Evolutionary conservation across 2,329 filamentous ascomycete genomes (phyloP), one percentile per base, ranked within the genome.

Genomic region (Fusarium keratoplasticum): DNA sequence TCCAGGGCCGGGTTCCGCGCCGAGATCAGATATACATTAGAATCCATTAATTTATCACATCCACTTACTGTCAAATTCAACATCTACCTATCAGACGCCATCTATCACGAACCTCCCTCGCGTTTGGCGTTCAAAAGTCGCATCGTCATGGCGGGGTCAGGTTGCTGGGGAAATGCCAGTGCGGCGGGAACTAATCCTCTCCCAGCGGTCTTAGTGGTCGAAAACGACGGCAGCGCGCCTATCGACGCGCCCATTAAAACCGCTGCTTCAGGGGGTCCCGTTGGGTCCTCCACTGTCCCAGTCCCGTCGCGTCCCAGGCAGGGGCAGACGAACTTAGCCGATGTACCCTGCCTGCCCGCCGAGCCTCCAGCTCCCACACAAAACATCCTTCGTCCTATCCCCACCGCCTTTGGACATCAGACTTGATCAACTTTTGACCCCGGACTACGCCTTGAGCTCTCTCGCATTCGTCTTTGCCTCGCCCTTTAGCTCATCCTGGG

Each of bases 91-190:
- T 50, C 16, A 18, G 25, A 27, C 9, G 22, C 44, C 47, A 29
- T 31, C 40, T 16, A 20, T 52, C 47, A n/a, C 6, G 47, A 52
- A 7, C 47, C 47, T 31, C 25, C 27, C 25, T 52, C 27, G 47
- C 27, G 44, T 50, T 50, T 16, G 31, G 33, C 29, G 22, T n/a
- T 22, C 16, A 22, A 10, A 2, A 52, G 27, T 64, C 27, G 33
- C 44, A 50, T 52, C 47, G 47, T 47, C 60, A 44, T 61, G 22
- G 71, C 60, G 73, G 75, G 67, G 70, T 64, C 52, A 61, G 64
- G 76, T 78, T 77, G 76, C 74, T 75, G 36, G 59, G 74, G 76
- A 67, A 76, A 76, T 71, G 65, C 61, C 27, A 62, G 61, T 31
- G 44, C 36, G 67, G 64, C 66, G 69, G 66, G 58, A 68, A 64